phyloP scores from a whole-genome alignment of 108 stramenopile species.

The Cyclotella sp. region DNA sequence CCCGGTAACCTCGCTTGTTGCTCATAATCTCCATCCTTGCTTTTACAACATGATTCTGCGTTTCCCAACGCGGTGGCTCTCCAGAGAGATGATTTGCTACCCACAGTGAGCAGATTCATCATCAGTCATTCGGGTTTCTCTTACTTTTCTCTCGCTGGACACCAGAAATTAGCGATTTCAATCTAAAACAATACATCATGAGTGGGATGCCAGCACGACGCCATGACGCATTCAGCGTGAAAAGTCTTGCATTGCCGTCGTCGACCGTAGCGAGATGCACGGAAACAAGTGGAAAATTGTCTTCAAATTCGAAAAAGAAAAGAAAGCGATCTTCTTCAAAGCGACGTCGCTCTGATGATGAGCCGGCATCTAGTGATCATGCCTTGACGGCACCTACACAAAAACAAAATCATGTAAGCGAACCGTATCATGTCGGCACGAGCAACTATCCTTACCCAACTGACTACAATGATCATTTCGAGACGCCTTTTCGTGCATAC shows the following conservation, averaged over 20 bases:
- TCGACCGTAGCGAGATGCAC: not conserved
- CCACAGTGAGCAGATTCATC: no score
- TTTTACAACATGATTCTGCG: no score
- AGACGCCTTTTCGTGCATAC: conserved; percentile 64
- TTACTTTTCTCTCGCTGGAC: no score
- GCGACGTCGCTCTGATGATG: not conserved
- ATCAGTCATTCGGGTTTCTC: no score
- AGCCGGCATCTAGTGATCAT: not conserved
- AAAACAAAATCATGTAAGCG: not conserved
- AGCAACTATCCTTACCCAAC: conserved; percentile 59
- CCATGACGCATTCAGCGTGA: not conserved
- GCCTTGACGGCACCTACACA: not conserved
- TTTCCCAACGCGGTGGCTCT: no score
- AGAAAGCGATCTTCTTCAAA: conserved; percentile 11
- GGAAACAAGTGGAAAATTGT: not conserved
- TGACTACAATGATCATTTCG: conserved; percentile 91
- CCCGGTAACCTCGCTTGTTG: no score
- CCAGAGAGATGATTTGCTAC: no score
- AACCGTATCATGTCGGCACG: not conserved
- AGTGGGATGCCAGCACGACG: not conserved
- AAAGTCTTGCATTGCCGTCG: not conserved
- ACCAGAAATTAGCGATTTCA: no score
- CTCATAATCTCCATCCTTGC: no score
- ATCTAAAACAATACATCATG: no score
- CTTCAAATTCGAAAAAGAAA: conserved; percentile 3